phyloP scores from a whole-genome alignment of 495 filamentous ascomycete species.

The Monascus purpureus region DNA sequence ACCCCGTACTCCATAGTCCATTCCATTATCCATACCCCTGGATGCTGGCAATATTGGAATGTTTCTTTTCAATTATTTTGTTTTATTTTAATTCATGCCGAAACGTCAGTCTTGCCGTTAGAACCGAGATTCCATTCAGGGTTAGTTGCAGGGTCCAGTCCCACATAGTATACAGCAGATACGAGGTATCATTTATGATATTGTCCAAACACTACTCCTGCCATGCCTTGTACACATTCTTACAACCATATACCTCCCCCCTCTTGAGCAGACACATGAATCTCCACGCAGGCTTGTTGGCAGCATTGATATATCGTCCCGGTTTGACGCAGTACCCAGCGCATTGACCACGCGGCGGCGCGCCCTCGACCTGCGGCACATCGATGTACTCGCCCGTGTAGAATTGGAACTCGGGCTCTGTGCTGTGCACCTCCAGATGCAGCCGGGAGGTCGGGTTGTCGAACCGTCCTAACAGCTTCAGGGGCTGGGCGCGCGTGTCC shows the following conservation, averaged over 20 bases:
- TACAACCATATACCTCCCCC: conserved; percentile 64
- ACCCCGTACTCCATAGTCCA: too few species aligned
- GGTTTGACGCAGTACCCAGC: conserved; percentile 86
- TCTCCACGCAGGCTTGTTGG: conserved; percentile 68
- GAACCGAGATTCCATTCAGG: too few species aligned
- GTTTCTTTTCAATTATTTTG: too few species aligned
- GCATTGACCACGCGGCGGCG: conserved; percentile 46
- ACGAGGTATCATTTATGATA: too few species aligned
- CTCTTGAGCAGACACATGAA: conserved; percentile 55
- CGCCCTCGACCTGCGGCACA: conserved; percentile 53
- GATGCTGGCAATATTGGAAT: too few species aligned
- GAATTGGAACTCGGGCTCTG: conserved; percentile 92
- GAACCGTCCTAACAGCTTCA: conserved; percentile 52
- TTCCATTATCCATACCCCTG: too few species aligned
- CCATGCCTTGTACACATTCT: conserved; percentile 72
- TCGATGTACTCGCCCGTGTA: conserved; percentile 80
- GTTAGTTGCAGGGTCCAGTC: too few species aligned
- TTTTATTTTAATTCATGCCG: too few species aligned
- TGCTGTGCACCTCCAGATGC: conserved; percentile 73
- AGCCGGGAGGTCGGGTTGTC: conserved; percentile 56
- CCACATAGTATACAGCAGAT: too few species aligned
- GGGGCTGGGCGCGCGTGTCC: conserved; percentile 56
- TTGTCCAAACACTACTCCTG: conserved; percentile 37
- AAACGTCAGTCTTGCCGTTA: too few species aligned
- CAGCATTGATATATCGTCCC: conserved; percentile 76